Evolutionary conservation across 306 rosid genomes (phyloP).

Genomic region (Dicorynia guianensis): DNA sequence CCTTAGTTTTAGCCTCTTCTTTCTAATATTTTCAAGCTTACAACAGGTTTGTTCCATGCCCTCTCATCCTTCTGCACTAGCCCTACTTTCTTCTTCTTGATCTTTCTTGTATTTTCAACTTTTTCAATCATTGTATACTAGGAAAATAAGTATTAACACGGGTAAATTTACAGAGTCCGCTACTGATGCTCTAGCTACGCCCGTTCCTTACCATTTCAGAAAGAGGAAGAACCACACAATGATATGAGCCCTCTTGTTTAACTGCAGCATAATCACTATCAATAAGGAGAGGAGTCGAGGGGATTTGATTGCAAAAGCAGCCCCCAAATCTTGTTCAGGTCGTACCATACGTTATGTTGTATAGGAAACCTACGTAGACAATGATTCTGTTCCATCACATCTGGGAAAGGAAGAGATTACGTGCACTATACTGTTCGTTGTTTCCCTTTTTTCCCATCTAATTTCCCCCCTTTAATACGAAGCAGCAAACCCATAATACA

Average conservation of each 20-base stretch:
- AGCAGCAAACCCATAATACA: too few species aligned
- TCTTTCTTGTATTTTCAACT: conserved; percentile 17
- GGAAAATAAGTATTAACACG: not conserved
- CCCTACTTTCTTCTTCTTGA: conserved; percentile 9
- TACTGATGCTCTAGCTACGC: too few species aligned
- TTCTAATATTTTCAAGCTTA: not conserved
- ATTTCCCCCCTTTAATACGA: not conserved
- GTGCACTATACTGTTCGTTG: too few species aligned
- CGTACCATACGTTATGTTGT: not conserved
- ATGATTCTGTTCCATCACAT: too few species aligned
- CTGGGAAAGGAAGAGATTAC: too few species aligned
- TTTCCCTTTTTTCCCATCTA: too few species aligned
- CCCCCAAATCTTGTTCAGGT: not conserved
- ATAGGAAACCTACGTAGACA: too few species aligned
- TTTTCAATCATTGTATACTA: conserved; percentile 6
- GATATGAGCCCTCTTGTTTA: too few species aligned
- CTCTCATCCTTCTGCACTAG: conserved; percentile 6
- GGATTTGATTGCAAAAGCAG: not conserved
- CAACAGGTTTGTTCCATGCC: conserved; percentile 31
- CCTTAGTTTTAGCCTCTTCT: not conserved
- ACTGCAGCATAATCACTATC: too few species aligned
- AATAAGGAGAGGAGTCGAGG: not conserved
- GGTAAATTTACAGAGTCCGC: not conserved
- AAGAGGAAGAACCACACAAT: too few species aligned
- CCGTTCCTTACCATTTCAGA: too few species aligned